A percentile compares a stretch with the other conserved stretches of the same genome.
These are phyloP conservation scores for Cryphonectria parasitica DNA, from an alignment of 2,329 filamentous ascomycete genomes.

Conservation along the genomic window DNA sequence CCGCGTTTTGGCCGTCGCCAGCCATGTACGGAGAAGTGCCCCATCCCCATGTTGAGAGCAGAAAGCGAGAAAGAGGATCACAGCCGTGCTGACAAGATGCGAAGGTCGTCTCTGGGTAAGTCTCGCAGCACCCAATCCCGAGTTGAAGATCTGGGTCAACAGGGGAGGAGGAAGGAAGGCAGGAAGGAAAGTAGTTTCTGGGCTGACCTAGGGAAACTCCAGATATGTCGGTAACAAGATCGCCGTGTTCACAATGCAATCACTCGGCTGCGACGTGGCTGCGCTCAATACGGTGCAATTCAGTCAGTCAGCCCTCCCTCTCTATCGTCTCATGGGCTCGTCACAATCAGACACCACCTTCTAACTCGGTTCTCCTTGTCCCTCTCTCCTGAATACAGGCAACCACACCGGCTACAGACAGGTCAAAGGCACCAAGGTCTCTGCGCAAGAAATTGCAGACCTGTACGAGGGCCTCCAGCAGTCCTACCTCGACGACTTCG, in stretches of 20 bases:
- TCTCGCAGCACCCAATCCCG: conserved; percentile 8
- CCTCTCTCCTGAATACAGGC: conserved; percentile 55
- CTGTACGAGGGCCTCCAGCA: conserved; percentile 84
- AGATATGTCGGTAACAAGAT: conserved; percentile 99
- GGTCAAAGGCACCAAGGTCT: conserved; percentile 81
- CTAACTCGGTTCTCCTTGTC: neutral
- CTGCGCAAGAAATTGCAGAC: conserved; percentile 79
- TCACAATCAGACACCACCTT: conserved; percentile 4
- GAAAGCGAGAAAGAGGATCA: conserved; percentile 49
- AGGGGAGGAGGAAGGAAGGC: neutral
- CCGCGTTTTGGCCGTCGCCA: conserved; percentile 83
- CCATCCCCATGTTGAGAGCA: conserved; percentile 31
- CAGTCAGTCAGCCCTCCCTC: conserved; percentile 61
- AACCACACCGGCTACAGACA: conserved; percentile 95
- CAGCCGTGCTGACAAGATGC: conserved; percentile 27
- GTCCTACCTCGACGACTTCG: conserved; percentile 84
- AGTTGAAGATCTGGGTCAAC: neutral
- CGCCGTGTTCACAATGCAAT: conserved; percentile 92
- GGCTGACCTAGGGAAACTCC: conserved; percentile 30
- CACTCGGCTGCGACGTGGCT: conserved; percentile 89
- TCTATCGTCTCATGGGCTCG: neutral
- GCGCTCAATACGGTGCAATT: conserved; percentile 97
- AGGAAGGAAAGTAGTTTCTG: too few relatives aligned
- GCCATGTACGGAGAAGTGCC: conserved; percentile 73
- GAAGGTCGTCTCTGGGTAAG: conserved; percentile 51